Evolutionary conservation across 495 filamentous ascomycete genomes (phyloP).

Genomic region (Sabuloglossum arenarium): DNA sequence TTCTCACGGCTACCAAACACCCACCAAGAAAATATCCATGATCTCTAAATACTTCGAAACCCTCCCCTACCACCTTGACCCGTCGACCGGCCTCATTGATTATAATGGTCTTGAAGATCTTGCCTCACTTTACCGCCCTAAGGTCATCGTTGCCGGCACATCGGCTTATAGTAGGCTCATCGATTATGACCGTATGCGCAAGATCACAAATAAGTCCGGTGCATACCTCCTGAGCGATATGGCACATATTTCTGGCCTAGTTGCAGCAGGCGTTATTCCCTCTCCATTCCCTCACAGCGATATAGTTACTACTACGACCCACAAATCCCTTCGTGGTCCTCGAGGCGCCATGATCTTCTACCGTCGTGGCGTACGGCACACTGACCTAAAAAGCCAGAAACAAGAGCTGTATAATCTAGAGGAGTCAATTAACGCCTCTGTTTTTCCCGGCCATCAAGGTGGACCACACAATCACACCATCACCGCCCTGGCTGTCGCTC

Average conservation of each 20-base stretch:
- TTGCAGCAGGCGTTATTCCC: conserved; percentile 77
- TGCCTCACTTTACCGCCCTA: conserved; percentile 73
- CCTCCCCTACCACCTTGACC: conserved; percentile 77
- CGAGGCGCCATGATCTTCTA: conserved; percentile 97
- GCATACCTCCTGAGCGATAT: conserved; percentile 89
- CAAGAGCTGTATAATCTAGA: conserved; percentile 80
- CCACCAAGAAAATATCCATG: conserved; percentile 94
- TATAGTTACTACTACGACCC: conserved; percentile 93
- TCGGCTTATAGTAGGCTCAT: conserved; percentile 89
- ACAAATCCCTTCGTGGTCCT: conserved; percentile 90
- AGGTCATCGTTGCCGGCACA: conserved; percentile 85
- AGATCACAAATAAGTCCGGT: conserved; percentile 73
- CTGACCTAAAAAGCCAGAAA: conserved; percentile 66
- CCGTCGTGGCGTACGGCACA: conserved; percentile 70
- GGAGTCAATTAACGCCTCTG: conserved; percentile 81
- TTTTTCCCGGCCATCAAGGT: conserved; percentile 98
- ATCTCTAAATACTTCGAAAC: conserved; percentile 99
- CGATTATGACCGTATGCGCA: conserved; percentile 74
- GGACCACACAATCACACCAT: conserved; percentile 99
- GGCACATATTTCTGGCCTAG: conserved; percentile 91
- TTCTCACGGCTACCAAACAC: conserved; percentile 94
- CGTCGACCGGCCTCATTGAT: conserved; percentile 81
- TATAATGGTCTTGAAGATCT: conserved; percentile 75
- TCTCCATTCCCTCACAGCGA: conserved; percentile 80
- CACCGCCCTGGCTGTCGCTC: conserved; percentile 77